Evolutionary conservation across 2,329 filamentous ascomycete genomes (phyloP).

Genomic region (Dothideomycetes sp.): DNA sequence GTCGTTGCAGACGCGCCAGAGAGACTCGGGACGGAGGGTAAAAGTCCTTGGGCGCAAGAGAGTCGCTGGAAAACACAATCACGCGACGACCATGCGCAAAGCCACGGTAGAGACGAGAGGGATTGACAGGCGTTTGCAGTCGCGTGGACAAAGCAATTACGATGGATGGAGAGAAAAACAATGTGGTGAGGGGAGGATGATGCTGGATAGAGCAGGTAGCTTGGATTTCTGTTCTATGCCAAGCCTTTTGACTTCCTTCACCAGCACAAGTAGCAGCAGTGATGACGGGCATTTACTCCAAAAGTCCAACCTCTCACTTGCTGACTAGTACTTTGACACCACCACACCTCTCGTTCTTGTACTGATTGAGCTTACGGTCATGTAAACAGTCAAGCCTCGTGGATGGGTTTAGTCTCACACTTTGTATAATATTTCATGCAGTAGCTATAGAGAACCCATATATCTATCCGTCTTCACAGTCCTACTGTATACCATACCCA

Average conservation of each 20-base stretch:
- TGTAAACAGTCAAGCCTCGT: too few species aligned
- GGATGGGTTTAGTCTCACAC: too few species aligned
- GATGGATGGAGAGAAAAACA: background rate
- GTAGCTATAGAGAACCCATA: too few species aligned
- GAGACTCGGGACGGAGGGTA: background rate
- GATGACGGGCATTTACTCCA: too few species aligned
- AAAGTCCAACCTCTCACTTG: too few species aligned
- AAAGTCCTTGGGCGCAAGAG: background rate
- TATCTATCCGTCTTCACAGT: too few species aligned
- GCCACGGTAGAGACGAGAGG: background rate
- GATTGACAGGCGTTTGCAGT: background rate
- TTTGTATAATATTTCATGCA: too few species aligned
- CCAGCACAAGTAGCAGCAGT: too few species aligned
- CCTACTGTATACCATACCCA: too few species aligned
- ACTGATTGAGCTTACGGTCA: too few species aligned
- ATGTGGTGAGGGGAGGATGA: constrained; percentile 4
- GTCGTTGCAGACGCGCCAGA: constrained; percentile 11
- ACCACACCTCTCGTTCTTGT: too few species aligned
- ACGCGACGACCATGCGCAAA: constrained; percentile 9
- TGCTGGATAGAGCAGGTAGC: background rate
- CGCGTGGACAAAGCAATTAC: constrained; percentile 4
- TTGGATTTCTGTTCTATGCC: background rate
- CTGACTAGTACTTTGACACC: too few species aligned
- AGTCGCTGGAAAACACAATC: constrained; percentile 7
- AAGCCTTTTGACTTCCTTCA: background rate